Evolutionary conservation across 345 rosid genomes (phyloP), one percentile per base, ranked within the genome.

Genomic region (Excoecaria cochinchinensis): DNA sequence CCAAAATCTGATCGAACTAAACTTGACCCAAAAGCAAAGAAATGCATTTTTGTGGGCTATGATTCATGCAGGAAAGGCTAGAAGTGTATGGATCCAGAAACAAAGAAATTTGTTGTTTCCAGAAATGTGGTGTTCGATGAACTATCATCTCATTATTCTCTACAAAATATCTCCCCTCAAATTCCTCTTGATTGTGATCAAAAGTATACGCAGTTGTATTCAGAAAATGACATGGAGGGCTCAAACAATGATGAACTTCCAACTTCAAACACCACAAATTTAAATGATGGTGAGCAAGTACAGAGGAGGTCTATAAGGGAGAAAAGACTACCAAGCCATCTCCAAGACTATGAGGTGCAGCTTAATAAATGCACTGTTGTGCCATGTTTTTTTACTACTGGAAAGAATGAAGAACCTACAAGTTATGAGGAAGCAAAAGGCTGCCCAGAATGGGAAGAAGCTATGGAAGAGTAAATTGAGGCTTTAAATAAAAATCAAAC

Each of bases 51-150:
- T 64, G 46, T 69, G 57, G 56, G 77, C 14, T 79, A 78, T 70
- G 75, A 84, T 19, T 21, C 51, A 25, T 17, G 31, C 5, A 76
- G 39, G 67, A 84, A 79, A 46, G 55, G 74, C 0, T 81, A 57
- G 68, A 73, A 53, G n/a, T 83, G 70, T 8, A 47, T 84, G 79
- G 74, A 84, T 71, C 65, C n/a, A 60, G 1, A 70, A 6, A 82
- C 56, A 21, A 66, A 79, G 8, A 71, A 15, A 14, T 57, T 36
- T 50, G 2, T 15, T 8, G 19, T 60, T 4, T 82, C 71, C 2
- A 11, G 36, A 11, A 67, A 79, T 63, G 56, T 84, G 24, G 61
- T 81, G 38, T 74, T 81, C 36, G 70, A 79, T 21, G 74, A 84
- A 69, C 52, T 79, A 0, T 79, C 80, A 7, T 67, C 69, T 1